Evolutionary conservation across 2,329 filamentous ascomycete species (phyloP).

Genomic region (Parafenestella ontariensis): DNA sequence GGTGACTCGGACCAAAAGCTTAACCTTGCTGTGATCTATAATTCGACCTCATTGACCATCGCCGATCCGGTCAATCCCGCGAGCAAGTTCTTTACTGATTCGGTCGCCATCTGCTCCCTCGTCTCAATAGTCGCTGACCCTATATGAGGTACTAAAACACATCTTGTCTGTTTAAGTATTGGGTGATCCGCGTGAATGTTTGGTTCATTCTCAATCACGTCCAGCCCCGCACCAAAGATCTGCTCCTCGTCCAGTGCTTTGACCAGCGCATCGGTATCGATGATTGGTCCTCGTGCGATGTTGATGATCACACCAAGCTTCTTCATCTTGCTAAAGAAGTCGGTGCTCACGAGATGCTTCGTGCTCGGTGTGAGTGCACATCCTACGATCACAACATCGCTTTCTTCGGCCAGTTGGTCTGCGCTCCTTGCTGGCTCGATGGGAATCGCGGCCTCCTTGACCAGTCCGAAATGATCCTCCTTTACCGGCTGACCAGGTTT

Average conservation of each 20-base stretch:
- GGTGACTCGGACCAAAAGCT: not conserved
- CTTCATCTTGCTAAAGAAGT: slow-evolving; percentile 58
- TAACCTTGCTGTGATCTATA: slow-evolving; percentile 13
- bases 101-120: slow-evolving; percentile 64
- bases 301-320: slow-evolving; percentile 62
- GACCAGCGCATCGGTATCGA: slow-evolving; percentile 62
- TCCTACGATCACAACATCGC: slow-evolving; percentile 39
- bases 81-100: slow-evolving; percentile 63
- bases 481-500: slow-evolving; percentile 30
- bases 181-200: slow-evolving; percentile 56
- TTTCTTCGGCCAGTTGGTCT: slow-evolving; percentile 37
- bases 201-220: slow-evolving; percentile 64
- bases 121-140: slow-evolving; percentile 65
- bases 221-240: slow-evolving; percentile 61
- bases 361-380: slow-evolving; percentile 37
- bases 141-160: slow-evolving; percentile 65
- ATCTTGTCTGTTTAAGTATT: slow-evolving; percentile 55
- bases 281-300: slow-evolving; percentile 62
- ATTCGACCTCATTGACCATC: slow-evolving; percentile 39
- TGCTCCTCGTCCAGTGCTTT: slow-evolving; percentile 58
- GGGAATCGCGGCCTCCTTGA: slow-evolving; percentile 22
- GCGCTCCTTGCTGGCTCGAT: slow-evolving; percentile 27
- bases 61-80: slow-evolving; percentile 30
- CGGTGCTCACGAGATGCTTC: slow-evolving; percentile 33
- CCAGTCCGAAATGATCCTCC: slow-evolving; percentile 33